Base-by-base conservation (phyloP, 805 yeast species). In the Starmera dryadoides region DNA sequence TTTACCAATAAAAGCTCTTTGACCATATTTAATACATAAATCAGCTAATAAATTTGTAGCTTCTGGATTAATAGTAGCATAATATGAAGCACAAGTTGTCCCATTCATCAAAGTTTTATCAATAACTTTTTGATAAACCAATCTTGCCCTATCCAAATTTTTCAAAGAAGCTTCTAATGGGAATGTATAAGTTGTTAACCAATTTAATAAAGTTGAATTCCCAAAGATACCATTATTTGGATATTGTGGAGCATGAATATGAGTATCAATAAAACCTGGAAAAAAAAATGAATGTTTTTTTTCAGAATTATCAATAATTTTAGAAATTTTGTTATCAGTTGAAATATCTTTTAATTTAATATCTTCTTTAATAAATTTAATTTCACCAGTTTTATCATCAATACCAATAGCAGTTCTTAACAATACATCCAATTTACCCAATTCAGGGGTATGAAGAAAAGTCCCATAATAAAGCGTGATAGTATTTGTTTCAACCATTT, bases 71-170 rank as follows among this genome's bases (percentile, higher is more conserved):
- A 86, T 80, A 0, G 98, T 88, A 4, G 97, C 91, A 58, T 79
- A 93, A 63, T 93, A 93, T 0, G 94, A 73, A 0, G 95, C 95
- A 40, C 91, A 79, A 1, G 98, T 93, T 1, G 98, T 93, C 17
- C 98, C 98, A 55, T 79, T 69, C 3, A 57, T 52, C 45, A 93
- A 63, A 0, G 96, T 86, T 40, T 82, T 76, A 4, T 62, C 51
- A n/a, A 93, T 76, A 5, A 83, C 84, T 47, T 71, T 73, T 12
- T 69, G 48, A 57, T 91, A 93, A 2, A 89, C 79, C 6, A 66
- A 56, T 11, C 60, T 47, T 0, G 96, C 96, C 34, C 69, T 56
- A 1, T 57, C 51, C 18, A 72, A 48, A 45, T 81, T 75, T 16
- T 60, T 63, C 44, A 86, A 72, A 4, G 84, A 70, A 7, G 84